phyloP scores from a whole-genome alignment of 176 grass and related monocot species.

The Panicum miliaceum region DNA sequence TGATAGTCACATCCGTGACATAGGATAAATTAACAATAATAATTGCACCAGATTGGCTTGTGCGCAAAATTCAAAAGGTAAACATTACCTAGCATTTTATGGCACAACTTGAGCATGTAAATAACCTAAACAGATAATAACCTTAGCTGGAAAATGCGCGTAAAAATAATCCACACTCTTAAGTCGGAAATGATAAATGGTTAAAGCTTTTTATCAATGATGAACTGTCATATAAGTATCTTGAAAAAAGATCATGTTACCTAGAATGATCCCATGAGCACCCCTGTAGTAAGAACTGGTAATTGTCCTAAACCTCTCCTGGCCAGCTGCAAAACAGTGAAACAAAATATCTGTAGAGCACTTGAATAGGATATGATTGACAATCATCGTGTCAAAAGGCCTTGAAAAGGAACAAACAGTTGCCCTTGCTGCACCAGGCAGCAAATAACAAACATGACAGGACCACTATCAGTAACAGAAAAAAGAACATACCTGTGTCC shows the following conservation, averaged over 20 bases:
- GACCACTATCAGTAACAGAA: neutral
- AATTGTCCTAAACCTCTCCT: conserved; percentile 94
- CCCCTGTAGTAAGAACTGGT: conserved; percentile 98
- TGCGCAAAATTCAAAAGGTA: neutral
- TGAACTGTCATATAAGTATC: neutral
- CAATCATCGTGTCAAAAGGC: neutral
- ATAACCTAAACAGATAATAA: neutral
- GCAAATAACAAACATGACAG: neutral
- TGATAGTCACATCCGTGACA: neutral
- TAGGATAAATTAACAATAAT: neutral
- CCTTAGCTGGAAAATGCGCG: neutral
- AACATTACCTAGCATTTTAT: neutral
- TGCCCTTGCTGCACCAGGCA: neutral
- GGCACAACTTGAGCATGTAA: neutral
- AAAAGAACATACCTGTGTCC: conserved; percentile 73
- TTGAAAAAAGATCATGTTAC: conserved; percentile 47
- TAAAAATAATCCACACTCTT: neutral
- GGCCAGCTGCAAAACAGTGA: conserved; percentile 73
- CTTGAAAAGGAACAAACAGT: neutral
- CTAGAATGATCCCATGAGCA: conserved; percentile 96
- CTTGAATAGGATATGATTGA: neutral
- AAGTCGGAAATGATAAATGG: conserved; percentile 14
- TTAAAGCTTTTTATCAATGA: neutral
- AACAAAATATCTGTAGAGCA: neutral
- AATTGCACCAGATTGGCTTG: neutral